Evolutionary conservation across 2,329 filamentous ascomycete genomes (phyloP).

Genomic region (Aureobasidium melanogenum): DNA sequence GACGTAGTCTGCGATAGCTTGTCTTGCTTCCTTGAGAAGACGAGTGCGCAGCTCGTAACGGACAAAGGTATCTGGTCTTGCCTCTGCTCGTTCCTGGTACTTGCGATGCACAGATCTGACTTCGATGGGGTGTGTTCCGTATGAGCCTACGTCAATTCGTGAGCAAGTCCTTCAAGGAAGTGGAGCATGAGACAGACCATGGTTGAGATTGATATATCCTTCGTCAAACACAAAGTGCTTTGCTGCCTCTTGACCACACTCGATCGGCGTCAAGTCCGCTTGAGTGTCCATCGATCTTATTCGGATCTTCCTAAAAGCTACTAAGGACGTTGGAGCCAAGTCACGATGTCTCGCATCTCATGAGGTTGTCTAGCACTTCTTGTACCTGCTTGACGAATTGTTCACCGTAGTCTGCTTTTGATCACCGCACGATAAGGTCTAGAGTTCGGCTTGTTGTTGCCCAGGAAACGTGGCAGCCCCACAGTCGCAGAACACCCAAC

Average conservation of each 20-base stretch:
- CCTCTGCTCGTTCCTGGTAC: slow-evolving; percentile 61
- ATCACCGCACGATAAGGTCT: neutral
- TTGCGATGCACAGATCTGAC: slow-evolving; percentile 51
- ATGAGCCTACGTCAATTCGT: slow-evolving; percentile 51
- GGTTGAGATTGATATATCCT: neutral
- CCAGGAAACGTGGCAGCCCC: neutral
- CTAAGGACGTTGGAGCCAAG: no score
- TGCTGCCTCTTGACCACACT: neutral
- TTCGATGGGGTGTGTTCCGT: slow-evolving; percentile 60
- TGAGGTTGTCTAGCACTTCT: no score
- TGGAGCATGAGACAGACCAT: neutral
- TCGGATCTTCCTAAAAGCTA: no score
- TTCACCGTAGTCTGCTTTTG: neutral
- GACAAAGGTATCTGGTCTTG: slow-evolving; percentile 66
- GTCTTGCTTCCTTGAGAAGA: slow-evolving; percentile 56
- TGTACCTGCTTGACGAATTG: no score
- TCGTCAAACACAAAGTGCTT: neutral
- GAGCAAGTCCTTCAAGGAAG: no score
- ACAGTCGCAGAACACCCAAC: neutral
- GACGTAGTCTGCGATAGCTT: slow-evolving; percentile 56
- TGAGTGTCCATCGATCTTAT: no score
- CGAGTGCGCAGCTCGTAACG: slow-evolving; percentile 52
- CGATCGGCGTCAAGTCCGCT: neutral
- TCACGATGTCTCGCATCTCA: no score
- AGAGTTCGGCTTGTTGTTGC: neutral